Base-by-base conservation (phyloP, 2,329 filamentous ascomycete genomes). In the Diaporthe citrichinensis region DNA sequence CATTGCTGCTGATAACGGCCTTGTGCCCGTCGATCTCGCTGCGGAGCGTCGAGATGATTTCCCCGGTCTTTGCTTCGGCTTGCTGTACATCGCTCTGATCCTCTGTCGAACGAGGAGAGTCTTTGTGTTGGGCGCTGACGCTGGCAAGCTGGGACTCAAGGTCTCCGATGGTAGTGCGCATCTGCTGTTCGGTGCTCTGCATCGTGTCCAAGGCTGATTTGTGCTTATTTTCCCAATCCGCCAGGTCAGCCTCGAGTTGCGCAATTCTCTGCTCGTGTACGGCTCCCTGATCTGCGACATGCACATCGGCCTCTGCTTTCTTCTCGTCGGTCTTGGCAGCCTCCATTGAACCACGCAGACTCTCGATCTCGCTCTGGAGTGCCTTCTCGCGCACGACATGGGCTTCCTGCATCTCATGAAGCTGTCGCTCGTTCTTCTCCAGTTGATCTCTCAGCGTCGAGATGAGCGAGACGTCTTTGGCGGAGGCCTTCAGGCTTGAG, bases 391-490 rank as follows among this genome's bases (percentile, higher is more conserved):
- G 92, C 20, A 87, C 84, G n/a, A 89, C 88, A 78, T 98, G 92
- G 0, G 90, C 88, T 67, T 95, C 92, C 71, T 94, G 93, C 80
- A 98, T 89, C 71, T 91, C 87, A 76, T 90, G 89, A 77, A 98
- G 92, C 81, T 96, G 92, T 79, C 90, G 93, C 84, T 98, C 96
- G 79, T 93, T 97, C 83, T 95, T 92, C 81, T 96, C 91, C 7
- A 99, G 90, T 84, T 98, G 95, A 77, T 97, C 94, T 76, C 94
- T 94, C 86, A 99, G 91, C 23, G 93, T 93, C 6, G 95, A 94
- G 44, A 98, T 93, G 78, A 98, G 92, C 0, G 95, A 96, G 82
- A 98, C 97, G 81, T 99, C 97, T 81, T 98, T 93, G 10, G 95
- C 94, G 34, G 94, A 94, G 3, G 83, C 90, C 82, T 96, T 95